Evolutionary conservation across 208 protist genomes (phyloP), one percentile per base, ranked within the genome.

Genomic region (Trypanosoma platydactyli): DNA sequence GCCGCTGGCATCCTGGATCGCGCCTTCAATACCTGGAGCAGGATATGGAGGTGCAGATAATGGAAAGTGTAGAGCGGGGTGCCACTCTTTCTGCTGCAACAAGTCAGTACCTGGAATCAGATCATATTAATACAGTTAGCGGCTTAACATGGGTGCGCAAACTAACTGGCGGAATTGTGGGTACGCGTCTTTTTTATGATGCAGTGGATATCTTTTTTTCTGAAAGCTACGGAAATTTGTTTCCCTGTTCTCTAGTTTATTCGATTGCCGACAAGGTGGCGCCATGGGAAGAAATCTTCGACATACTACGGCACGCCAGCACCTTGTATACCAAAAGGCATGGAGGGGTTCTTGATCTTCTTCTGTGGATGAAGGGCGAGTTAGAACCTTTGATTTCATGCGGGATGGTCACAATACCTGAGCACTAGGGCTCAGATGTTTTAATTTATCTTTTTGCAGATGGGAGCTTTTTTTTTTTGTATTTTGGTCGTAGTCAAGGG

Each of bases 1-100:
- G 66, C 24, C 59, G 70, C 15, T 81, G 76, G 70, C 57, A 66
- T 54, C 13, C 58, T 18, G 35, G 42, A 15, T 70, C 76, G 44
- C 76, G 65, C 11, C 41, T 81, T 50, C 48, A 45, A 13, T 80
- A 75, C 60, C 54, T 92, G 42, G 64, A 83, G 52, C 49, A 52
- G 0, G 86, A 92, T 62, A 60, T 81, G 33, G 84, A 90, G 46
- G 45, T 90, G 12, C 25, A 61, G 30, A 78, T 83, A 35, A 75
- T 90, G 51, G 75, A 84, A 41, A 49, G 56, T 42, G 51, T 91
- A 33, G 76, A 80, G 45, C 55, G 71, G 22, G 45, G 51, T 38
- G 50, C 33, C 22, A 55, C 61, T 62, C 24, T 71, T 24, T 62
- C 38, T 16, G 29, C 49, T 15, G 44, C 46, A 41, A 42, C 40